phyloP scores from a whole-genome alignment of 805 yeast species.

The Wickerhamomyces bisporus region DNA sequence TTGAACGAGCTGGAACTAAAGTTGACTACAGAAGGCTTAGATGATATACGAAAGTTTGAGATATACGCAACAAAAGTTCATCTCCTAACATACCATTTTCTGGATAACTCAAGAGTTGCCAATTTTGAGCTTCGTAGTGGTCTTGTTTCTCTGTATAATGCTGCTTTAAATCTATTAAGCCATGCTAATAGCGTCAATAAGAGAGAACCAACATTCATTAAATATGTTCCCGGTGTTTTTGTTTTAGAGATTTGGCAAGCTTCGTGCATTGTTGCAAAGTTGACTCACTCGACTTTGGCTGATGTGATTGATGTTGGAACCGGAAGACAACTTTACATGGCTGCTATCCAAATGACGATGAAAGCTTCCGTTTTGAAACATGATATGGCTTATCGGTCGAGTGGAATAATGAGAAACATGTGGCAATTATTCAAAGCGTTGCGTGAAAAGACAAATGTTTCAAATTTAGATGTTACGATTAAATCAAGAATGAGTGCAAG shows the following conservation, averaged over 20 bases:
- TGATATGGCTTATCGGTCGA: conserved; percentile 88
- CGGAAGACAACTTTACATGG: conserved; percentile 65
- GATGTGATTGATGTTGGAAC: conserved; percentile 60
- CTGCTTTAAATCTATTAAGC: conserved; percentile 64
- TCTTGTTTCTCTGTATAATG: conserved; percentile 70
- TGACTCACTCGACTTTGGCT: conserved; percentile 70
- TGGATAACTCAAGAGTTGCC: conserved; percentile 43
- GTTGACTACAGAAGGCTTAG: conserved; percentile 44
- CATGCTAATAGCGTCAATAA: conserved; percentile 62
- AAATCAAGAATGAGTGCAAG: conserved; percentile 88
- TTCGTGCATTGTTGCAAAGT: conserved; percentile 73
- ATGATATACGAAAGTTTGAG: conserved; percentile 65
- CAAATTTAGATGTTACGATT: conserved; percentile 47
- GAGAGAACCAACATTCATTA: conserved; percentile 57
- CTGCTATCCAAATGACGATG: conserved; percentile 62
- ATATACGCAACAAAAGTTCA: conserved; percentile 76
- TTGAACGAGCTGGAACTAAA: conserved; percentile 71
- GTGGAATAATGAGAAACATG: conserved; percentile 90
- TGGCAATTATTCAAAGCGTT: conserved; percentile 82
- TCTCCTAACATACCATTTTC: conserved; percentile 72
- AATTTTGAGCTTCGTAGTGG: conserved; percentile 65
- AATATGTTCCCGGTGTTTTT: conserved; percentile 78
- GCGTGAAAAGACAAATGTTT: conserved; percentile 40
- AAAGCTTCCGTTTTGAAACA: conserved; percentile 84
- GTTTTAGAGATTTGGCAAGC: conserved; percentile 89